Conservation (phyloP, 495 filamentous ascomycete species). For the Trichoderma erinaceum region DNA sequence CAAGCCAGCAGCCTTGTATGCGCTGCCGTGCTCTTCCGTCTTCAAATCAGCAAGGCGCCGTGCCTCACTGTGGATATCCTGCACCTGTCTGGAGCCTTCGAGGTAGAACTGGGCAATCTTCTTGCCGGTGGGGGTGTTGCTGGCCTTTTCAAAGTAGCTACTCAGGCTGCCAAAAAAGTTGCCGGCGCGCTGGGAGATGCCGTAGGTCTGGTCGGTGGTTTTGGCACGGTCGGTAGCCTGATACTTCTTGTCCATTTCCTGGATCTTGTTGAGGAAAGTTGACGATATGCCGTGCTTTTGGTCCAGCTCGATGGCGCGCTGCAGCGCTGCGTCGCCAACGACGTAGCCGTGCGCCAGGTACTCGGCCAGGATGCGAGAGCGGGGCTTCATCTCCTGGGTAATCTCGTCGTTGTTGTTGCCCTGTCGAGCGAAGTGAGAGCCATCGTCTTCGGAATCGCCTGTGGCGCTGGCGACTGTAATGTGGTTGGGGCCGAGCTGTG, state of each 20-base stretch:
- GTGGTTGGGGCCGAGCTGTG: slow-evolving; percentile 73
- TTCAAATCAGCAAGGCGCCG: slow-evolving; percentile 81
- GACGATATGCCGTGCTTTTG: slow-evolving; percentile 78
- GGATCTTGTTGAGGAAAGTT: slow-evolving; percentile 67
- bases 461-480: slow-evolving; percentile 69
- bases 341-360: slow-evolving; percentile 92
- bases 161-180: slow-evolving; percentile 59
- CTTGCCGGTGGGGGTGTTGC: slow-evolving; percentile 76
- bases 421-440: slow-evolving; percentile 27
- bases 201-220: slow-evolving; percentile 68
- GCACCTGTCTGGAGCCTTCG: slow-evolving; percentile 71
- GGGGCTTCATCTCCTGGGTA: slow-evolving; percentile 91
- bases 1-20: slow-evolving; percentile 43
- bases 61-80: slow-evolving; percentile 89
- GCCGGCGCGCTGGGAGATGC: slow-evolving; percentile 59
- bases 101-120: slow-evolving; percentile 82
- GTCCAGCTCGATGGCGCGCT: slow-evolving; percentile 81
- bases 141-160: slow-evolving; percentile 85
- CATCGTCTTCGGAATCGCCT: slow-evolving; percentile 58
- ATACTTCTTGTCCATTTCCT: slow-evolving; percentile 72
- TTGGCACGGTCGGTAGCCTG: slow-evolving; percentile 73
- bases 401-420: slow-evolving; percentile 60
- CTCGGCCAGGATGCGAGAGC: slow-evolving; percentile 86
- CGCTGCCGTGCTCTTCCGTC: slow-evolving; percentile 53
- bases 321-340: slow-evolving; percentile 75